These are phyloP conservation scores for Phytopythium montanum DNA, from an alignment of 352 stramenopile species.

Conservation along the genomic window DNA sequence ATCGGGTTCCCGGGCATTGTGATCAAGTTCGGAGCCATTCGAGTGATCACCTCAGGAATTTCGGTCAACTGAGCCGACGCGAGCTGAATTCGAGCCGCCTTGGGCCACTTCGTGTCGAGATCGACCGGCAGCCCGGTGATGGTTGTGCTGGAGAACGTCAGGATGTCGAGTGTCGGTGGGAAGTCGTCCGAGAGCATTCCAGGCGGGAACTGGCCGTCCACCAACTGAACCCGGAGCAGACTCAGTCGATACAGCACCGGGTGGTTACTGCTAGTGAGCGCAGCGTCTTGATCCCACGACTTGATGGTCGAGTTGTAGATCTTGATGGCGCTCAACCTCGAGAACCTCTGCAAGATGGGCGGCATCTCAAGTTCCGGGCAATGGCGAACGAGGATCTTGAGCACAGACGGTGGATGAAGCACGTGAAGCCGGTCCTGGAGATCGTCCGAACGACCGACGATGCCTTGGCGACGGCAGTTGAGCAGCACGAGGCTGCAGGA, in stretches of 20 bases:
- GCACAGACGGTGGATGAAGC: conserved; percentile 19
- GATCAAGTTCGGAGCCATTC: neutral
- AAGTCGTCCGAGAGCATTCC: neutral
- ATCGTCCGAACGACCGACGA: conserved; percentile 11
- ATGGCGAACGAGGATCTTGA: conserved; percentile 32
- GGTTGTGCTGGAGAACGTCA: neutral
- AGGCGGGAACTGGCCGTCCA: neutral
- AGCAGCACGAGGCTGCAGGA: conserved; percentile 26
- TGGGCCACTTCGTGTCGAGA: neutral
- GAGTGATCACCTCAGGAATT: neutral
- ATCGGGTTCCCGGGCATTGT: neutral
- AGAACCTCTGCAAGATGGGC: neutral
- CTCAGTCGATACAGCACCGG: neutral
- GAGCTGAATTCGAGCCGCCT: neutral
- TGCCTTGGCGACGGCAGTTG: conserved; percentile 13
- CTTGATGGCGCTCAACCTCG: neutral
- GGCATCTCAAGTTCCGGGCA: conserved; percentile 13
- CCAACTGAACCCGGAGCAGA: neutral
- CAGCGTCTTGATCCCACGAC: neutral
- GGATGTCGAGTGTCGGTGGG: neutral
- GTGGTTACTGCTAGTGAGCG: neutral
- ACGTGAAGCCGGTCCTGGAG: conserved; percentile 11
- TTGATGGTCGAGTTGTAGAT: conserved; percentile 2
- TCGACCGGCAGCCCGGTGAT: neutral
- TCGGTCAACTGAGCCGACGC: neutral